phyloP scores from a whole-genome alignment of 345 rosid species.

The Populus nigra region DNA sequence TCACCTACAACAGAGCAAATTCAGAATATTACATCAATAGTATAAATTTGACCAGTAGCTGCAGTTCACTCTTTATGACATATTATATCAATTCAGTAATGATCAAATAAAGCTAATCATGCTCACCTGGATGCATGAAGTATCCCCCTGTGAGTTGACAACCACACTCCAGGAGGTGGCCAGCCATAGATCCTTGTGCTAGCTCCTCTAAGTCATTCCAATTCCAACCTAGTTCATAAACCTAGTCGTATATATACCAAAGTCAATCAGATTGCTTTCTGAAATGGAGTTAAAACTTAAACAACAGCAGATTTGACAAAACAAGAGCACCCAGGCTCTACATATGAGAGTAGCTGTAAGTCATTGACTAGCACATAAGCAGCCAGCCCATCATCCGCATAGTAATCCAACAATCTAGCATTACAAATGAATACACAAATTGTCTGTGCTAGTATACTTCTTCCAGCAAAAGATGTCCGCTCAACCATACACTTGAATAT shows the following conservation, averaged over 20 bases:
- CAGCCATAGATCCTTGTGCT: slow-evolving; percentile 86
- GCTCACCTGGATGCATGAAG: slow-evolving; percentile 94
- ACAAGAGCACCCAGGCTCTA: background rate
- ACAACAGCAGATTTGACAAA: background rate
- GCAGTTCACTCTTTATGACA: slow-evolving; percentile 1
- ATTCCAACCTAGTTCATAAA: slow-evolving; percentile 92
- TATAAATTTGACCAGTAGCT: background rate
- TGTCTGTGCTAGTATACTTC: background rate
- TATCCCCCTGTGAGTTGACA: slow-evolving; percentile 98
- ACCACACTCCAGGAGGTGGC: slow-evolving; percentile 94
- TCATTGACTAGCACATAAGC: background rate
- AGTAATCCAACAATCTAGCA: background rate
- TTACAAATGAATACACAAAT: background rate
- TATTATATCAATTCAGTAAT: background rate
- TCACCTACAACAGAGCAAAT: slow-evolving; percentile 50
- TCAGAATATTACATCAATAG: slow-evolving; percentile 11
- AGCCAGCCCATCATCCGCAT: background rate
- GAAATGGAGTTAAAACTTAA: background rate
- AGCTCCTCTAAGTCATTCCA: slow-evolving; percentile 76
- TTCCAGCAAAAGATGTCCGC: background rate
- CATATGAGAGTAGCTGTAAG: background rate
- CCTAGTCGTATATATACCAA: slow-evolving; percentile 33
- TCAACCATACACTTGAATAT: background rate
- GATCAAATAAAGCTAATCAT: slow-evolving; percentile 14
- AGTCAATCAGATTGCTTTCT: background rate